These are phyloP conservation scores for Aspergillus kassunensis DNA, from an alignment of 495 filamentous ascomycete species.

Conservation along the genomic window DNA sequence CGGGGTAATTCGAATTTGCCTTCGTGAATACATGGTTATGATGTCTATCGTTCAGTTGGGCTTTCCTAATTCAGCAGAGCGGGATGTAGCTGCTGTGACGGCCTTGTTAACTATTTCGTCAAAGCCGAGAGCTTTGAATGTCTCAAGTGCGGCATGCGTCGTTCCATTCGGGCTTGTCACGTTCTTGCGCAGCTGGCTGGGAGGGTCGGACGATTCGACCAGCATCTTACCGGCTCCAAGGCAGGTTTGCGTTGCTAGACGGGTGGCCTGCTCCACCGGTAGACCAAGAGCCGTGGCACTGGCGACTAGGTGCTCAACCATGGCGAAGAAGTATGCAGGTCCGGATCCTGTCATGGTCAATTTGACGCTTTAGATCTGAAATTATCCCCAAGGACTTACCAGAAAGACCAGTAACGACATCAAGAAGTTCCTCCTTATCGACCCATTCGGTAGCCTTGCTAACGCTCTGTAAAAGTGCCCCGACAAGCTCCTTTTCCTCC, in stretches of 20 bases:
- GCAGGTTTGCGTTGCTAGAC: constrained; percentile 39
- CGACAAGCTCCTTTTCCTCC: constrained; percentile 34
- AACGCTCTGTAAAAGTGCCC: constrained; percentile 31
- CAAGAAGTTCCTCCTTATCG: constrained; percentile 36
- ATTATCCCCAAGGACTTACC: no score
- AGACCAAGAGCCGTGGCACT: constrained; percentile 37
- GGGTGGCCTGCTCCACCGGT: constrained; percentile 36
- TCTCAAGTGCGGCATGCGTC: constrained; percentile 36
- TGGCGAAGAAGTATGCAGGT: constrained; percentile 44
- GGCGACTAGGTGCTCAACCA: constrained; percentile 40
- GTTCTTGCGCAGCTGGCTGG: constrained; percentile 39
- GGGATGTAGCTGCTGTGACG: constrained; percentile 34
- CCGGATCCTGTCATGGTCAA: constrained; percentile 29
- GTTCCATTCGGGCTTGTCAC: constrained; percentile 44
- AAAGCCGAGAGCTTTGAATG: constrained; percentile 33
- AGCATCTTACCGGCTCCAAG: constrained; percentile 43
- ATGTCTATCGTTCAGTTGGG: constrained; percentile 10
- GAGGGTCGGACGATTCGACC: constrained; percentile 31
- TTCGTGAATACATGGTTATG: no score
- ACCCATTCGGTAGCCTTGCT: constrained; percentile 42
- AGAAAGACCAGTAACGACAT: constrained; percentile 41
- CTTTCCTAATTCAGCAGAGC: constrained; percentile 33
- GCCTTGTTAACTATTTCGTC: constrained; percentile 35
- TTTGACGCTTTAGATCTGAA: no score
- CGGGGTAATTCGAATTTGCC: no score